A percentile compares a stretch with the other conserved stretches of the same genome.
Conservation (phyloP, 2,329 filamentous ascomycete genomes). For the Tolypocladium capitatum region DNA sequence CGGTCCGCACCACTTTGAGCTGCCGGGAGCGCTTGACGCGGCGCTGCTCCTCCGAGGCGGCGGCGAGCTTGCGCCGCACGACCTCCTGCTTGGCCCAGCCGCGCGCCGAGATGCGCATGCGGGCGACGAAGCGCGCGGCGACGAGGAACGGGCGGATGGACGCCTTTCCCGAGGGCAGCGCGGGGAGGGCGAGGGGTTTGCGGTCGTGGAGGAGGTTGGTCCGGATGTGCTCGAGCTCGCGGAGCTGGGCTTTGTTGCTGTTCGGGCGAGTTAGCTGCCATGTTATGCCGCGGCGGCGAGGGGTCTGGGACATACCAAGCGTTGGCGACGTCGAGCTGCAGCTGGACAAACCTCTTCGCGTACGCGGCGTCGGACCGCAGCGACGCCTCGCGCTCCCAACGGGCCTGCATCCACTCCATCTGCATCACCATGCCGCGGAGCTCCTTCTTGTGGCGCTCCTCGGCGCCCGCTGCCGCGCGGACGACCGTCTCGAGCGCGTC, state of each 20-base stretch:
- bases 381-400: constrained; percentile 65
- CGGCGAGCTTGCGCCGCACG: constrained; percentile 33
- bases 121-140: constrained; percentile 39
- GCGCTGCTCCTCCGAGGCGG: constrained; percentile 33
- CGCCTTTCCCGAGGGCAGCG: constrained; percentile 12
- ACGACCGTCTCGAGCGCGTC: constrained; percentile 45
- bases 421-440: constrained; percentile 75
- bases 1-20: constrained; percentile 23
- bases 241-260: constrained; percentile 86
- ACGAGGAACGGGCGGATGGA: constrained; percentile 30
- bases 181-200: constrained; percentile 19
- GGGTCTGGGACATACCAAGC: constrained; percentile 51
- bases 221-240: constrained; percentile 70
- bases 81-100: constrained; percentile 39
- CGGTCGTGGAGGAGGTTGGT: constrained; percentile 26
- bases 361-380: constrained; percentile 72
- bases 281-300: not conserved
- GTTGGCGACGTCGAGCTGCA: constrained; percentile 71
- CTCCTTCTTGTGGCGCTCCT: constrained; percentile 60
- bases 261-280: constrained; percentile 4
- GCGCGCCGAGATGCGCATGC: constrained; percentile 32
- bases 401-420: constrained; percentile 79
- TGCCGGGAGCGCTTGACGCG: constrained; percentile 28
- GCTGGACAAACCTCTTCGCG: constrained; percentile 71
- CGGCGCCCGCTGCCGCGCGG: constrained; percentile 44